Evolutionary conservation across 257 asterid genomes (phyloP).

Genomic region (Fraxinus anomala): DNA sequence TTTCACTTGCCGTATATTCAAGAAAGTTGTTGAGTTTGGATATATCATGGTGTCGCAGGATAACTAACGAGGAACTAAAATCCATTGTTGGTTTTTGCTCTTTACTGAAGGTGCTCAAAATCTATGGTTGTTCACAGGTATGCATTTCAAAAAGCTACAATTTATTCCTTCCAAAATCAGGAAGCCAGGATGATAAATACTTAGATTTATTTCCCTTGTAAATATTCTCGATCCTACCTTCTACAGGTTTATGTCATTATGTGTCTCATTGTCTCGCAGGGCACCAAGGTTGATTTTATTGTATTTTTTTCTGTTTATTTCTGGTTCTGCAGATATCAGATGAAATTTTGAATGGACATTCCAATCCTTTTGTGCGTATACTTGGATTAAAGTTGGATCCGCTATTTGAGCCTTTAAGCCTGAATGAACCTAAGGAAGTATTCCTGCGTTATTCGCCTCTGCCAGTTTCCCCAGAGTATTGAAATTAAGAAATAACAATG

Average conservation of each 20-base stretch:
- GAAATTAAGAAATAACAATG: not conserved
- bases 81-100: constrained; percentile 68
- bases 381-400: not conserved
- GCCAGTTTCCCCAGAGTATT: not conserved
- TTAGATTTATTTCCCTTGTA: no score
- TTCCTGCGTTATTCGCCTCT: not conserved
- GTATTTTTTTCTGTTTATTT: not conserved
- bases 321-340: constrained; percentile 2
- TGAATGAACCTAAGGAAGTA: not conserved
- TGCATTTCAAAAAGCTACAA: not conserved
- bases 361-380: not conserved
- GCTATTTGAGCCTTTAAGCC: not conserved
- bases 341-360: not conserved
- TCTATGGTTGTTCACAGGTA: constrained; percentile 56
- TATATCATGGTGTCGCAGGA: constrained; percentile 71
- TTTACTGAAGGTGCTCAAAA: constrained; percentile 65
- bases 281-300: no score
- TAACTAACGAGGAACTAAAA: constrained; percentile 64
- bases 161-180: not conserved
- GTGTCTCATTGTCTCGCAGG: not conserved
- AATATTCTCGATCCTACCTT: not conserved
- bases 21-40: constrained; percentile 62
- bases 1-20: constrained; percentile 58
- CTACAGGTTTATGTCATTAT: not conserved
- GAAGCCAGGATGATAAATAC: not conserved